A percentile compares a stretch with the other conserved stretches of the same genome.
phyloP scores from a whole-genome alignment of 129 eudicot species.

The Flaveria ramosissima region DNA sequence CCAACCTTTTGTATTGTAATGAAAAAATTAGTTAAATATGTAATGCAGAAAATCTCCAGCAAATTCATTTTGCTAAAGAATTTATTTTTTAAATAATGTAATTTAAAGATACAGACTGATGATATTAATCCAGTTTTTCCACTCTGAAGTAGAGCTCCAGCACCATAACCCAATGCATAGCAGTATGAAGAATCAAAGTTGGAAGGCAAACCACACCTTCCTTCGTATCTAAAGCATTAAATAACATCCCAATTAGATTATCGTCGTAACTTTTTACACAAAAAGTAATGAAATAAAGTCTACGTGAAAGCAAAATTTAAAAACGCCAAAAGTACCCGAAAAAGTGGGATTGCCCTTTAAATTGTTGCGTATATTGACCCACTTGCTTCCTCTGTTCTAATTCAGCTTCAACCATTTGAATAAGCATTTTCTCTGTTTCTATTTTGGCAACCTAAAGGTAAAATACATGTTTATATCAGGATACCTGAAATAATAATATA shows the following conservation, averaged over 20 bases:
- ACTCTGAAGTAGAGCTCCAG: slow-evolving; percentile 92
- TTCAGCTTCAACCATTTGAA: slow-evolving; percentile 98
- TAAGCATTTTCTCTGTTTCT: slow-evolving; percentile 99
- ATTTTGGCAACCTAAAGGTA: slow-evolving; percentile 88
- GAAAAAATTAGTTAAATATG: not conserved
- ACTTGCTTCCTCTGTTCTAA: slow-evolving; percentile 74
- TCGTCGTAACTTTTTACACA: not conserved
- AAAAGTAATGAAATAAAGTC: not conserved
- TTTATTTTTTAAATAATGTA: not conserved
- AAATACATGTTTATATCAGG: slow-evolving; percentile 1
- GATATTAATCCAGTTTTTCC: slow-evolving; percentile 97
- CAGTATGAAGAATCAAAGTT: slow-evolving; percentile 94
- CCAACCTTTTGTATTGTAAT: slow-evolving; percentile 59
- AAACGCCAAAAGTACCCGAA: slow-evolving; percentile 65
- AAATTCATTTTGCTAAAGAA: not conserved
- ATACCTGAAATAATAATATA: not conserved
- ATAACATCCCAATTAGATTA: slow-evolving; percentile 20
- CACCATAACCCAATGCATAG: slow-evolving; percentile 97
- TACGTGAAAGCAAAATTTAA: not conserved
- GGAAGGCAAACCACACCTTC: slow-evolving; percentile 97
- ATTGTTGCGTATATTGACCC: slow-evolving; percentile 57
- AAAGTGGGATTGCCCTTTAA: slow-evolving; percentile 94
- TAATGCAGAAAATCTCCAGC: not conserved
- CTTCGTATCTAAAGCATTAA: slow-evolving; percentile 62
- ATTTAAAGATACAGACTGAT: slow-evolving; percentile 54